Evolutionary conservation across 495 filamentous ascomycete genomes (phyloP), one percentile per base, ranked within the genome.

Genomic region (Aspergillus biplanus): DNA sequence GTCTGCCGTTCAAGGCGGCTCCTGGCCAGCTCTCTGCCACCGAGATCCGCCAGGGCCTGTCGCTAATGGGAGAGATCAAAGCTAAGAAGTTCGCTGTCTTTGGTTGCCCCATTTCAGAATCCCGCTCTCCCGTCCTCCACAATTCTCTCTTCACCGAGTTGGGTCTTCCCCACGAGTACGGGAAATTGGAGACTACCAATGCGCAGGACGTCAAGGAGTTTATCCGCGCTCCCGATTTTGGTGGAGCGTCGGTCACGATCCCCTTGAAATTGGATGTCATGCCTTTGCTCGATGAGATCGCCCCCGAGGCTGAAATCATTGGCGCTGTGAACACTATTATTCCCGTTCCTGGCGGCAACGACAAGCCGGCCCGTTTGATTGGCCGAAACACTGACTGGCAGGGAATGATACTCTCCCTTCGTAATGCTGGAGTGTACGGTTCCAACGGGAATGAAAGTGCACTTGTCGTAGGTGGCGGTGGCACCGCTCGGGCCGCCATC

Each of bases 361-460:
- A 72, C 59, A 67, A 77, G 47, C 73, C 81, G 11, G 78, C 78
- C 11, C 84, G 77, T 7, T 84, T 97, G 5, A 73, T 90, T 52
- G 95, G 95, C 15, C 90, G 91, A 69, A 99, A 99, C 79, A 97
- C 94, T 21, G 95, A 99, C 80, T 99, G 93, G 92, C 83, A 87
- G 66, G 95, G 95, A 50, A 99, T 99, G 88, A 85, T 87, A 12
- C 83, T 86, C 56, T 88, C 90, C 4, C 87, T 99, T n/a, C 86
- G 87, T 58, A 85, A 86, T 46, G 87, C 88, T 4, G 90, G 91
- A 33, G 78, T 91, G 27, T 78, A 72, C 60, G 76, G 75, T 65
- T 66, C 66, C 64, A 70, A 76, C 50, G 75, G 74, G 52, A 67
- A 63, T 47, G 69, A 69, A 44, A 77, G 77, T 50, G 75, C 79